Evolutionary conservation across 2,329 filamentous ascomycete genomes (phyloP), one percentile per base, ranked within the genome.

Genomic region (Graphium sp.): DNA sequence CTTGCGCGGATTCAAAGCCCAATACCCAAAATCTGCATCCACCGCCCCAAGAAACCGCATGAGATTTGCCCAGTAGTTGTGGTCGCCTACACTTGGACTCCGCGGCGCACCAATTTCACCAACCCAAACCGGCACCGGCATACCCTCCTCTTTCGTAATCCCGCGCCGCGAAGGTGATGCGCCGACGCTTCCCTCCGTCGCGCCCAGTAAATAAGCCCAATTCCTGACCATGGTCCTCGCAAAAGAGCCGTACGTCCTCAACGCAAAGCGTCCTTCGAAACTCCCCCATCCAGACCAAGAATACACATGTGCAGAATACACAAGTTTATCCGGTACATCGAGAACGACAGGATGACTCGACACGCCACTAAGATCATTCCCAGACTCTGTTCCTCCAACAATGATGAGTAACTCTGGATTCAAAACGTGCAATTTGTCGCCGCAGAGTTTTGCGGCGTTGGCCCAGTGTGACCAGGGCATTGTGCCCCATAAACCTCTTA

Each of bases 271-370:
- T 3, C 69, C 68, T 18, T 58, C 62, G 35, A 56, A 44, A 38
- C 61, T 67, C 21, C 72, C 71, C 74, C 74, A 79, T 31, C 74
- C 74, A 11, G 70, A 76, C 74, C 74, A 79, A 18, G 59, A 55
- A 44, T 79, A 78, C 14, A 77, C 71, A 45, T 79, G 74, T 3
- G 69, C 62, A 34, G 70, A 74, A 51, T 78, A 79, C 18, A 79
- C 72, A 16, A 78, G 56, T 15, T 60, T 55, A 39, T 66, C 45
- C 6, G 58, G 48, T 6, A 69, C 44, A 32, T 66, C 60, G 25
- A 78, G 60, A 26, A 49, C 46, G n/a, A 79, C 53, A 2, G 72
- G 73, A 10, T 71, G 60, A 11, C 46, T 42, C 4, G 50, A 49
- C 4, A 60, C 72, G 5, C 66, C 69, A 2, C 58, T 57, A 18